A percentile compares a stretch with the other conserved stretches of the same genome.
Conservation (phyloP, 768 basidiomycete genomes). For the Phylloporus sp. region DNA sequence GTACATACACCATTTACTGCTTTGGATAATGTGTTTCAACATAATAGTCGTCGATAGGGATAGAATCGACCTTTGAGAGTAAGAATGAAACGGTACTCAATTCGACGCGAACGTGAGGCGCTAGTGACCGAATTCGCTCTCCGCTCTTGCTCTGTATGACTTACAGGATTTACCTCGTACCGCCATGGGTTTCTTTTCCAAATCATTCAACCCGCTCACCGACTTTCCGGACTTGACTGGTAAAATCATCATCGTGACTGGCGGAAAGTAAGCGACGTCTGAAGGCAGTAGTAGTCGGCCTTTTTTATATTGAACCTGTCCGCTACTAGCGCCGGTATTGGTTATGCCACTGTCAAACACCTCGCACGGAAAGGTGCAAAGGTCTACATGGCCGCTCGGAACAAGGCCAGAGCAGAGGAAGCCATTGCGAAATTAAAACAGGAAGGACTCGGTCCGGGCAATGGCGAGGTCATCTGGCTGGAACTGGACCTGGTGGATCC, state of each 20-base stretch:
- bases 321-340: slow-evolving; percentile 40
- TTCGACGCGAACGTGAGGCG: too few relatives aligned
- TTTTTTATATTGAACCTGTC: background rate
- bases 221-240: slow-evolving; percentile 34
- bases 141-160: background rate
- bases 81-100: too few relatives aligned
- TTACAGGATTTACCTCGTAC: background rate
- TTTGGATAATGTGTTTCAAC: background rate
- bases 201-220: slow-evolving; percentile 31
- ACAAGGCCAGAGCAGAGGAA: slow-evolving; percentile 39
- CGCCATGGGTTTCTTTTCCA: slow-evolving; percentile 17
- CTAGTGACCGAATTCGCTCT: too few relatives aligned
- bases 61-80: too few relatives aligned
- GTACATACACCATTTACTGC: background rate
- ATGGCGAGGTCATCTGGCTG: slow-evolving; percentile 46
- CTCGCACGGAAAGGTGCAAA: slow-evolving; percentile 52
- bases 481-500: slow-evolving; percentile 50
- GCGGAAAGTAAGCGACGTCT: slow-evolving; percentile 42
- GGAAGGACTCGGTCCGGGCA: slow-evolving; percentile 40
- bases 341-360: slow-evolving; percentile 46
- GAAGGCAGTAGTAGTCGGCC: too few relatives aligned
- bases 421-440: slow-evolving; percentile 44
- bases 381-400: slow-evolving; percentile 54
- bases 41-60: background rate
- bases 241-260: slow-evolving; percentile 52